Base-by-base conservation (phyloP, 2,329 filamentous ascomycete genomes). In the Chaetoscypha palmicola region DNA sequence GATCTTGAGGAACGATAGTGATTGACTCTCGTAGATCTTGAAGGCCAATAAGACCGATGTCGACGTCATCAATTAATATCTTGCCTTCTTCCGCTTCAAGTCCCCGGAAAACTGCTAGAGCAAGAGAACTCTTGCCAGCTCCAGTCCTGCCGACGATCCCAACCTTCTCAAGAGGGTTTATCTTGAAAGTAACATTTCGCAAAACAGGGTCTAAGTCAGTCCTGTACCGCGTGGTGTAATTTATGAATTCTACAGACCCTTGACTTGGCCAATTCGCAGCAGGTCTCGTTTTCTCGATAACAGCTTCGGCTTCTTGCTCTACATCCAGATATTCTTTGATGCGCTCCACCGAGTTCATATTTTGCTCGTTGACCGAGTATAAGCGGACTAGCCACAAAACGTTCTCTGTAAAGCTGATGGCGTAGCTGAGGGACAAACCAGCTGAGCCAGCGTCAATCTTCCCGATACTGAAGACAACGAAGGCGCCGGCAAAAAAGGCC, bases 261-360 rank as follows among this genome's bases (percentile, higher is more conserved):
- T 86, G 73, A 48, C 77, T 83, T 7, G 92, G 92, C 92, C 92
- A 98, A 60, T 86, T 81, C 3, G 73, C 66, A 0, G 83, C 73
- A 5, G 92, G 92, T 21, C 87, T 77, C 52, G 79, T 86, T 47
- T 91, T 80, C 43, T 88, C 80, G 31, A 94, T 76, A 31, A 94
- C 71, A 1, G 86, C 73, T 0, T 76, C 71, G 1, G 92, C 90
- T 67, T 98, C 92, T 63, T 96, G 91, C 57, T 97, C 91, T 1
- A 98, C 86, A 34, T 97, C 88, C 26, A 97, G 76, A 61, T 97
- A 98, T 63, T 98, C 92, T 69, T 95, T 94, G 61, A 98, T 83
- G 59, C 92, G 86, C 67, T 98, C 92, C 38, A 97, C 90, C 2
- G 91, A 91, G 67, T 98, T 98, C 92, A 98, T 97, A 67, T 96